Conservation (phyloP, 1,139 yeast species). For the Blastobotrys proliferans region DNA sequence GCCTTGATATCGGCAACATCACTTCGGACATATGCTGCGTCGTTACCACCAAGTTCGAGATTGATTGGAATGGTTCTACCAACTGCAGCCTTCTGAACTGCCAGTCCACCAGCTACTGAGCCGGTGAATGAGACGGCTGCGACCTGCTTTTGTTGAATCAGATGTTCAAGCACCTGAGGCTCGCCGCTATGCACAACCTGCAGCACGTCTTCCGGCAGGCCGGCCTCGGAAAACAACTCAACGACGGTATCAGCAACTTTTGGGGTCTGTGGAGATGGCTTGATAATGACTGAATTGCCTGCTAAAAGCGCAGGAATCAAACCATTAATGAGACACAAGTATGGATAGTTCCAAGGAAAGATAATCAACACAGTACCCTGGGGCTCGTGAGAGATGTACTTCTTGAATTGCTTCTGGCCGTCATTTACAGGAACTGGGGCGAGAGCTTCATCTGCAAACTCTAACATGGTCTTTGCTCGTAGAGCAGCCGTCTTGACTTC, state of each 20-base stretch:
- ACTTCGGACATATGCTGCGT: constrained; percentile 67
- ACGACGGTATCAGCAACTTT: constrained; percentile 68
- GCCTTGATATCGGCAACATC: constrained; percentile 49
- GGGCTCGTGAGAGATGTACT: constrained; percentile 58
- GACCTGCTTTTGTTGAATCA: constrained; percentile 56
- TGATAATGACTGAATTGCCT: constrained; percentile 76
- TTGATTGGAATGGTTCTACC: constrained; percentile 70
- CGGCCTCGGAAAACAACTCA: constrained; percentile 61
- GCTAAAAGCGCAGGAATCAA: constrained; percentile 79
- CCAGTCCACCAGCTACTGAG: constrained; percentile 76
- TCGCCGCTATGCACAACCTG: constrained; percentile 55
- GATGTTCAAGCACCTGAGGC: constrained; percentile 65
- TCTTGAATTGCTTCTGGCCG: constrained; percentile 29
- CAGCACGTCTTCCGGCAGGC: constrained; percentile 76
- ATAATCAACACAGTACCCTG: constrained; percentile 79
- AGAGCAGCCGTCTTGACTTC: constrained; percentile 35
- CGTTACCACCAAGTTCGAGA: constrained; percentile 91
- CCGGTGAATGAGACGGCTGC: constrained; percentile 84
- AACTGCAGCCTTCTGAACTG: constrained; percentile 70
- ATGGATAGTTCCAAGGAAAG: constrained; percentile 87
- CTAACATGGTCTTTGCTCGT: constrained; percentile 31
- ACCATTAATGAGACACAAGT: constrained; percentile 76
- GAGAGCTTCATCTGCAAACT: constrained; percentile 35
- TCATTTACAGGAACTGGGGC: constrained; percentile 31
- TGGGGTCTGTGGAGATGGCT: constrained; percentile 82